Conservation (phyloP, 345 rosid genomes). For the Iberis pinnata region DNA sequence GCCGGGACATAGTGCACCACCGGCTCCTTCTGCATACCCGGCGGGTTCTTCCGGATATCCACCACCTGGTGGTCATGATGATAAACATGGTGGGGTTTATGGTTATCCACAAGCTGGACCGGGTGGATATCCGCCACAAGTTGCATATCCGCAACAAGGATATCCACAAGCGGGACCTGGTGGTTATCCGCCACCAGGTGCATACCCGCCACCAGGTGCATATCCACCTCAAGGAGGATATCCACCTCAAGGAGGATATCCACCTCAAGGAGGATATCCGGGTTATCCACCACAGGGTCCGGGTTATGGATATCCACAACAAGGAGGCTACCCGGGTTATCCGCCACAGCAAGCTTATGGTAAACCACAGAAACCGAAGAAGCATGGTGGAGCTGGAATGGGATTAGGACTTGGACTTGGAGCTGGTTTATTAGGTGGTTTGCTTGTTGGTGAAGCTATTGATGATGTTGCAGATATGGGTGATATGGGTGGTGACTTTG, state of each 20-base stretch:
- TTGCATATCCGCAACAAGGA: too few species aligned
- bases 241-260: slow-evolving; percentile 21
- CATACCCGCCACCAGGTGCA: slow-evolving; percentile 22
- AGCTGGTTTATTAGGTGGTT: slow-evolving; percentile 35
- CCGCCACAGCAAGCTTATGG: slow-evolving; percentile 28
- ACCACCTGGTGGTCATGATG: slow-evolving; percentile 24
- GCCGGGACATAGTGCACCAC: slow-evolving; percentile 28
- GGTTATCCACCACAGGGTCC: slow-evolving; percentile 29
- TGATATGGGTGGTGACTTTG: slow-evolving; percentile 34
- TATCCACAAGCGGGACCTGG: slow-evolving; percentile 14
- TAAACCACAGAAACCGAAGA: slow-evolving; percentile 32
- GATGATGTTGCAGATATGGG: slow-evolving; percentile 26
- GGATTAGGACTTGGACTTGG: slow-evolving; percentile 35
- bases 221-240: slow-evolving; percentile 25
- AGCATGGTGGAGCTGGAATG: slow-evolving; percentile 26
- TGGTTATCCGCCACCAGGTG: slow-evolving; percentile 27
- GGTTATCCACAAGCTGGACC: slow-evolving; percentile 22
- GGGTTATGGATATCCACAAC: slow-evolving; percentile 15
- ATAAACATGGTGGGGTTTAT: slow-evolving; percentile 23
- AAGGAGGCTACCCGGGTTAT: slow-evolving; percentile 25
- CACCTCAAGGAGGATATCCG: slow-evolving; percentile 25
- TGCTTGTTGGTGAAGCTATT: slow-evolving; percentile 30
- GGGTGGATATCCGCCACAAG: slow-evolving; percentile 10
- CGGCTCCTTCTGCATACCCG: slow-evolving; percentile 23
- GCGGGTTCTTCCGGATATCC: slow-evolving; percentile 29